Evolutionary conservation across 2,329 filamentous ascomycete genomes (phyloP).

Genomic region (Epichloe sylvatica): DNA sequence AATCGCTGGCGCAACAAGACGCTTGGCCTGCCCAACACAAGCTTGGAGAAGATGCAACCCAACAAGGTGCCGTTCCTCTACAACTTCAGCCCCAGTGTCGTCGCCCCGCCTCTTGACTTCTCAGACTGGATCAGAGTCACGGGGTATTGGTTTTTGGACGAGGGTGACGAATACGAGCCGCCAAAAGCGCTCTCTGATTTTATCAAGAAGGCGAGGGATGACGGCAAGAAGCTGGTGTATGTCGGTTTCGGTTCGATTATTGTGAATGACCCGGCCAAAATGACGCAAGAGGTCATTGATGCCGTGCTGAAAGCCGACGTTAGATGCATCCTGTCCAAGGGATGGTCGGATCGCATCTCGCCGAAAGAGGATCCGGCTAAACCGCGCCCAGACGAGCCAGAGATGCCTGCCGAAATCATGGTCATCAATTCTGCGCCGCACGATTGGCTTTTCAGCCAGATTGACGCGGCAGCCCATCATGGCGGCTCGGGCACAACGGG

Average conservation of each 20-base stretch:
- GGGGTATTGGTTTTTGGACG: constrained; percentile 95
- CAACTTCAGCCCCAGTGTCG: constrained; percentile 88
- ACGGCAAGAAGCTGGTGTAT: constrained; percentile 86
- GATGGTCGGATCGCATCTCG: constrained; percentile 73
- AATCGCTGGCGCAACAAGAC: constrained; percentile 83
- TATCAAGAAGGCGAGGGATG: constrained; percentile 65
- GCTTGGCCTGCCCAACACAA: constrained; percentile 67
- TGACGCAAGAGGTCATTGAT: constrained; percentile 87
- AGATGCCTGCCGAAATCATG: constrained; percentile 66
- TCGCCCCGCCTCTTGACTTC: constrained; percentile 88
- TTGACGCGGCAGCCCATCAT: constrained; percentile 89
- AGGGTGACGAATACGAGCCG: constrained; percentile 55
- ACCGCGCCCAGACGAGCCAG: constrained; percentile 44
- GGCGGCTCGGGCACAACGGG: constrained; percentile 92
- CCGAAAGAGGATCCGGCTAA: constrained; percentile 31
- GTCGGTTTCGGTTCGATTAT: constrained; percentile 96
- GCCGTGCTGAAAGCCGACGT: constrained; percentile 85
- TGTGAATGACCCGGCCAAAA: constrained; percentile 71
- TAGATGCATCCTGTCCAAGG: constrained; percentile 86
- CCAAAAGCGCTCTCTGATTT: constrained; percentile 65
- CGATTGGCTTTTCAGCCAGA: constrained; percentile 89
- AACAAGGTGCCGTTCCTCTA: constrained; percentile 98
- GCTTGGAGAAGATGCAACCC: constrained; percentile 77
- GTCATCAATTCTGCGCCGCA: constrained; percentile 86
- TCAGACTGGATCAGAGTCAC: constrained; percentile 96